phyloP scores from a whole-genome alignment of 805 yeast genomes.

The Ogataea philodendri region DNA sequence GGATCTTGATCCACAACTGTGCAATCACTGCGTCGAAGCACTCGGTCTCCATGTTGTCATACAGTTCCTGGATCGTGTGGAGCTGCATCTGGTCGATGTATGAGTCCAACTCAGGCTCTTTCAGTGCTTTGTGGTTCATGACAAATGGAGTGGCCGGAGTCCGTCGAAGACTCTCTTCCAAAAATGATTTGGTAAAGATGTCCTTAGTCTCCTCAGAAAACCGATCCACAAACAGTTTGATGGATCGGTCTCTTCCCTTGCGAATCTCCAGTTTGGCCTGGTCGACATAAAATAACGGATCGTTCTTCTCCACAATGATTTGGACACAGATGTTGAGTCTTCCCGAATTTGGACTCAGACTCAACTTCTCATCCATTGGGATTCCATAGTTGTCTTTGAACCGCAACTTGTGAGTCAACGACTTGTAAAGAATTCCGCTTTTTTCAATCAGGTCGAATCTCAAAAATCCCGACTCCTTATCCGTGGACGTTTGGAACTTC shows the following conservation, averaged over 20 bases:
- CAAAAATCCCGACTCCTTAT: conserved; percentile 12
- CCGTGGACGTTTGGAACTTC: conserved; percentile 56
- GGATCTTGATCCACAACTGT: conserved; percentile 76
- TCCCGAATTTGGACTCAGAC: conserved; percentile 44
- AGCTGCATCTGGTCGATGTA: conserved; percentile 26
- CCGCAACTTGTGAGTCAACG: conserved; percentile 17
- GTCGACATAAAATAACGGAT: conserved; percentile 80
- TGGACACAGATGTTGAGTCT: conserved; percentile 62
- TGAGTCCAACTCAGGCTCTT: conserved; percentile 26
- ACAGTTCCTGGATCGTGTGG: conserved; percentile 25
- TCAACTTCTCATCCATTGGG: conserved; percentile 22
- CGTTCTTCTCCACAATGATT: conserved; percentile 75
- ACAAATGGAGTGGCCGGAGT: conserved; percentile 22
- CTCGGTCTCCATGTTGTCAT: conserved; percentile 32
- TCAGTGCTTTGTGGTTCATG: conserved; percentile 20
- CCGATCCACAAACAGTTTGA: conserved; percentile 68
- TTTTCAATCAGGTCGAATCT: conserved; percentile 23
- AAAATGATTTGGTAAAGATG: conserved; percentile 37
- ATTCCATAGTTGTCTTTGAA: conserved; percentile 12
- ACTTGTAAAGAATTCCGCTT: conserved; percentile 19
- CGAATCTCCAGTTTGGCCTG: conserved; percentile 64
- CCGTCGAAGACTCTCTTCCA: conserved; percentile 25
- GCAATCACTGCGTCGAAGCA: conserved; percentile 30
- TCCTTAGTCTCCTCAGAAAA: conserved; percentile 60
- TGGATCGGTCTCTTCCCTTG: conserved; percentile 63